Percentiles rank a stretch among this genome's conserved stretches.
Conservation (phyloP, 805 yeast genomes). For the Nakazawaea ishiwadae region DNA sequence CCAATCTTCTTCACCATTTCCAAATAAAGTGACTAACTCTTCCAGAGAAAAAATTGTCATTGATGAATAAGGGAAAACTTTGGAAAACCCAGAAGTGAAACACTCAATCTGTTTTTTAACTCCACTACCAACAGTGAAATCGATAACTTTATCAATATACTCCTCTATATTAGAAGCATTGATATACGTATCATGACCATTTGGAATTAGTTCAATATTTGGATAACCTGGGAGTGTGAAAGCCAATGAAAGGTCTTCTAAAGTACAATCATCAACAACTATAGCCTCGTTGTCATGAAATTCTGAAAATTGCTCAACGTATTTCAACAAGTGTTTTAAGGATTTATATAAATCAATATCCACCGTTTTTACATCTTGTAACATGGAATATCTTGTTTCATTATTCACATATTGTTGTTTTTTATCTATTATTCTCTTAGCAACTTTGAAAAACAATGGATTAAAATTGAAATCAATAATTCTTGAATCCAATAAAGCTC, state of each 20-base stretch:
- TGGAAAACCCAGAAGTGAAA: constrained; percentile 76
- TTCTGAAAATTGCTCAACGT: constrained; percentile 25
- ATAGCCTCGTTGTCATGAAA: constrained; percentile 9
- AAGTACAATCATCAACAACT: constrained; percentile 30
- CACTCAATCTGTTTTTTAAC: constrained; percentile 58
- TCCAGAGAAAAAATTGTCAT: constrained; percentile 65
- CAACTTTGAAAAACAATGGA: constrained; percentile 60
- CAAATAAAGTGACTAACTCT: constrained; percentile 71
- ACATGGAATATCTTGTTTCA: constrained; percentile 11
- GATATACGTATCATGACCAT: constrained; percentile 51
- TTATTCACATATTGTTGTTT: constrained; percentile 11
- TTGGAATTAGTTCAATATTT: constrained; percentile 47
- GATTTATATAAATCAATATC: constrained; percentile 61
- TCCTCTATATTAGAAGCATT: constrained; percentile 47
- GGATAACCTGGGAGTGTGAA: constrained; percentile 79
- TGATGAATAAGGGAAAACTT: constrained; percentile 74
- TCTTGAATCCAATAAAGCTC: constrained; percentile 84
- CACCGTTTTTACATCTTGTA: constrained; percentile 27
- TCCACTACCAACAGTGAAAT: constrained; percentile 59
- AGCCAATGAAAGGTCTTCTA: constrained; percentile 54
- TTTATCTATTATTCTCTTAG: constrained; percentile 26
- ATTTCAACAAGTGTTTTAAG: constrained; percentile 41
- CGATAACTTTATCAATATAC: constrained; percentile 55
- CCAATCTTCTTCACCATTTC: constrained; percentile 88
- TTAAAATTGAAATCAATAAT: constrained; percentile 80